Base-by-base conservation (phyloP, 768 basidiomycete genomes). In the Pleurotus tuoliensis region DNA sequence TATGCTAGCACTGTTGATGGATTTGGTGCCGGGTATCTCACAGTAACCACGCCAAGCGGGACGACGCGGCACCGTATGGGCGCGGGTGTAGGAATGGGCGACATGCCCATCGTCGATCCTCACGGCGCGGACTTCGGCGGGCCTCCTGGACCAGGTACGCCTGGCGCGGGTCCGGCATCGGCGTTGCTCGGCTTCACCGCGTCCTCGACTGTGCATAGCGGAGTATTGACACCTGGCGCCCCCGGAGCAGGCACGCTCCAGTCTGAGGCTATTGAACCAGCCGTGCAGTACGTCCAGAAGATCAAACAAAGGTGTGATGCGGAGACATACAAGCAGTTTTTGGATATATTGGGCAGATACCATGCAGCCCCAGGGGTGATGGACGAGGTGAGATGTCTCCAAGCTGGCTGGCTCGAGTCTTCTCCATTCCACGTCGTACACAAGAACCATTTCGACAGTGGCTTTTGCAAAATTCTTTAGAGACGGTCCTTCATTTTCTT, bases 281-380 rank as follows among this genome's bases (percentile, higher is more conserved):
- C 97, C 0, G 87, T 98, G 56, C 86, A 92, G 64, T 98, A 96
- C 63, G 94, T 99, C 30, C 94, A 95, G 72, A 94, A 94, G 73
- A 97, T 98, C 71, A 98, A 97, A 70, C 87, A 89, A 57, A 86
- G 94, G 13, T 97, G 92, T 71, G 92, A 96, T 59, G 82, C 92
- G 0, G 92, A 94, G 12, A 94, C 90, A 4, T 93, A 92, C 61
- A 81, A 82, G 54, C 82, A 84, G 61, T 93, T 93, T 64, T 70
- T 92, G 22, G 88, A 89, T 62, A 87, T 92, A 53, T 71, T 94
- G 2, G 82, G 84, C 5, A 74, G 80, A 43, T 84, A 86, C 66
- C 82, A 87, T 45, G 12, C 53, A 55, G 74, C 77, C 62, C 73
- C 88, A 12, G 81, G 86, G 57, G 68, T 83, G 47, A 81, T 82